phyloP scores from a whole-genome alignment of 1,284 basidiomycete species.

The Ustilago trichophora region DNA sequence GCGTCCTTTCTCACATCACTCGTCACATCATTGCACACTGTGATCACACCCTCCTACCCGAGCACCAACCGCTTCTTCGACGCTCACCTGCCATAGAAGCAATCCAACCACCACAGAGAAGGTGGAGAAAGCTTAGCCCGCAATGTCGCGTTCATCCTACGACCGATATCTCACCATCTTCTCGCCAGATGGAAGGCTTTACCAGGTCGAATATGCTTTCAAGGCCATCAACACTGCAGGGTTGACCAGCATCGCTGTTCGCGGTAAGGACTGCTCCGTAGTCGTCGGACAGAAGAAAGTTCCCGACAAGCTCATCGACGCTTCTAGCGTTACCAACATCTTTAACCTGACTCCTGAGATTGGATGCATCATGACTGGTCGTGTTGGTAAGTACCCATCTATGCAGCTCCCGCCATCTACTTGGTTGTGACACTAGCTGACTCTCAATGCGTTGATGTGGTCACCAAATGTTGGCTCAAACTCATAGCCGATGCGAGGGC shows the following conservation, averaged over 20 bases:
- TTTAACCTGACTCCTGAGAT: slow-evolving; percentile 96
- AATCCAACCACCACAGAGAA: no score
- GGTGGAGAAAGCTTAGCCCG: no score
- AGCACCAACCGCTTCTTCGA: no score
- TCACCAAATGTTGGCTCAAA: no score
- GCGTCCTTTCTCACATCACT: no score
- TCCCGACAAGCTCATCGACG: slow-evolving; percentile 96
- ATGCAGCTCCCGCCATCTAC: no score
- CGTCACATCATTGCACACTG: not conserved
- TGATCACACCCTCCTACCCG: no score
- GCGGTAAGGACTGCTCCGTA: slow-evolving; percentile 92
- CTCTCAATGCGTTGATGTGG: no score
- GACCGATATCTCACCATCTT: slow-evolving; percentile 66
- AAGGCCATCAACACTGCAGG: slow-evolving; percentile 98
- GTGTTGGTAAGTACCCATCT: slow-evolving; percentile 71
- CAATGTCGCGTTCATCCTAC: slow-evolving; percentile 65
- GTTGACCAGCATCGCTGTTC: slow-evolving; percentile 89
- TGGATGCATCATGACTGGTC: slow-evolving; percentile 96
- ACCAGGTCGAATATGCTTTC: slow-evolving; percentile 81
- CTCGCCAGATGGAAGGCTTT: slow-evolving; percentile 65
- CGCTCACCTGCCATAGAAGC: no score
- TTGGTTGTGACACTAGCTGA: no score
- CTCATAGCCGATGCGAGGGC: slow-evolving; percentile 92
- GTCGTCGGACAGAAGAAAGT: slow-evolving; percentile 99
- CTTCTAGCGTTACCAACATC: slow-evolving; percentile 91